Evolutionary conservation across 108 stramenopile genomes (phyloP), one percentile per base, ranked within the genome.

Genomic region (Cylindrotheca closterium): DNA sequence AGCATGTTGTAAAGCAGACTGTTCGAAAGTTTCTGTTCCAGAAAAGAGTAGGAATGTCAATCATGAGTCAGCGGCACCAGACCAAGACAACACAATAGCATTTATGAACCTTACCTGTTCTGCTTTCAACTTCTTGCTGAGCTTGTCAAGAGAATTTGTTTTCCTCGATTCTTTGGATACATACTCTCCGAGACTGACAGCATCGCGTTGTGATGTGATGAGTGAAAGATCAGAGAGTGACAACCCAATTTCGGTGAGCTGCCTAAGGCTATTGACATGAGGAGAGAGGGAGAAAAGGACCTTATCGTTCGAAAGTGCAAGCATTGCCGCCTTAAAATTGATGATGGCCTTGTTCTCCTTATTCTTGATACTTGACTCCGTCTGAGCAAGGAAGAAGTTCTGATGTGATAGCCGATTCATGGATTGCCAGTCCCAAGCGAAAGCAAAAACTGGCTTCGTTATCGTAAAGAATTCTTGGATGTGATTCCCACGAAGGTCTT

Each of bases 141-240:
- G 37, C 37, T 42, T 42, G 15, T 42, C 37, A 42, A 42, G 37
- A 10, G 7, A 10, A 42, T 42, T 61, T 10, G 79, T 71, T 1
- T 66, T 63, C n/a, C 54, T 50, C 4, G 77, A 48, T 30, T 75
- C 67, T 23, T 55, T 58, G 25, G 59, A 53, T 27, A 80, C 55
- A 48, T 80, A 75, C 45, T 80, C 79, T 22, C 79, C 63, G 1
- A 80, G 62, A 49, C 76, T 73, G 2, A 80, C 60, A 2, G 62
- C 71, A 65, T 80, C 75, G 1, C 79, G 37, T 15, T 42, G 37
- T 10, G 10, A 42, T 10, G 10, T 42, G 7, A 10, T 7, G 10
- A 42, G 37, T 23, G 79, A 75, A 21, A 80, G 55, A 31, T 79
- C 79, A 25, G 61, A 63, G 64, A 79, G 61, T 1, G 79, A 75